Base-by-base conservation (phyloP, 495 filamentous ascomycete genomes). In the Clavariopsis aquatica region DNA sequence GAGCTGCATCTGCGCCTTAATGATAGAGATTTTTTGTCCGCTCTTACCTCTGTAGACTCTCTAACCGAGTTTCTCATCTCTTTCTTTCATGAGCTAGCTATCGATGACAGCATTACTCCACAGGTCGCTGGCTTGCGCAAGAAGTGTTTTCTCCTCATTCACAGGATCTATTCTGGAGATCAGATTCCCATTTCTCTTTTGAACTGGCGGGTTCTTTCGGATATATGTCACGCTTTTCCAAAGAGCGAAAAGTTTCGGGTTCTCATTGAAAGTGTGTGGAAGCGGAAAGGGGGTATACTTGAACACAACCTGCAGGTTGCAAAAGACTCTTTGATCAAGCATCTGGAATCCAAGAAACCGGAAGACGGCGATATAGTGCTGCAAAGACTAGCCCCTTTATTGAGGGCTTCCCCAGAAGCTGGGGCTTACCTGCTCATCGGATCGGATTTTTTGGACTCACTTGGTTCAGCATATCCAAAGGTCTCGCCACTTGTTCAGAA, bases 381-480 rank as follows among this genome's bases (percentile, higher is more conserved):
- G 15, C 74, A 72, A 28, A 75, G 70, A 9, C 72, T 84, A 0
- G 79, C 82, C 60, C 71, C 72, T 20, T 73, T 89, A 0, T 73
- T 89, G 2, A 77, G 81, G 55, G 73, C 75, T 9, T 87, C 82
- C 5, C 78, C 82, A 0, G 75, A 81, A 4, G 74, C 78, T 27
- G 82, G 81, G 15, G 71, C 72, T n/a, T 85, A 87, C 69, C 85
- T 96, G 51, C 81, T 95, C 73, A 86, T 86, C 0, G 92, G 92
- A 19, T 90, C 89, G 51, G 92, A 96, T 73, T 92, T 92, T 69
- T 71, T 96, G 13, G 92, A 96, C 70, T 85, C 87, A 2, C 78
- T 95, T 15, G 77, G 82, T 31, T 82, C 79, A 64, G 83, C 83
- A 53, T 95, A 89, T 24, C 17, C 31, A 46, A 76, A 84, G 52